A percentile compares a stretch with the other conserved stretches of the same genome.
Evolutionary conservation across 2,329 filamentous ascomycete genomes (phyloP).

Genomic region (Fusarium mexicanum): DNA sequence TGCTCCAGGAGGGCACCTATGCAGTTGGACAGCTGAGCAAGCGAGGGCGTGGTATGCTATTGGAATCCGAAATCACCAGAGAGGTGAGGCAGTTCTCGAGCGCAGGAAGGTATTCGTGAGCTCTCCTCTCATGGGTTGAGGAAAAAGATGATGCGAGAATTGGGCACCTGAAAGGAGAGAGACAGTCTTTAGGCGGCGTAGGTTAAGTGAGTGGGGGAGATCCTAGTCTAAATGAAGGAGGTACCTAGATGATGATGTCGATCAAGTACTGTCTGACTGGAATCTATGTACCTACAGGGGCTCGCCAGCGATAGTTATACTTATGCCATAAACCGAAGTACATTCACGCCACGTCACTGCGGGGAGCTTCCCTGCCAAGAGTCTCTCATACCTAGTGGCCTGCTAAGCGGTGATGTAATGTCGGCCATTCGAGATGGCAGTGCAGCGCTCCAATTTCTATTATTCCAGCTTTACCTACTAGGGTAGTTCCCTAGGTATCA

Average conservation of each 20-base stretch:
- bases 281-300: not conserved
- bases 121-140: slow-evolving; percentile 14
- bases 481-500: not conserved
- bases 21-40: not conserved
- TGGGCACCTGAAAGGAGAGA: slow-evolving; percentile 37
- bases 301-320: not conserved
- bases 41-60: not conserved
- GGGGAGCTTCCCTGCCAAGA: slow-evolving; percentile 30
- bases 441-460: slow-evolving; percentile 13
- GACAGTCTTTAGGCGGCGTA: slow-evolving; percentile 26
- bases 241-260: slow-evolving; percentile 14
- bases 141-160: slow-evolving; percentile 41
- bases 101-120: not conserved
- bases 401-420: slow-evolving; percentile 35
- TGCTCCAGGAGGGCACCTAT: slow-evolving; percentile 13
- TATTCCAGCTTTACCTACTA: not conserved
- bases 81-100: not conserved
- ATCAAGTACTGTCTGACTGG: slow-evolving; percentile 8
- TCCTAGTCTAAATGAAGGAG: slow-evolving; percentile 10
- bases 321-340: not conserved
- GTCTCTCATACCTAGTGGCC: not conserved
- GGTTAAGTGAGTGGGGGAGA: slow-evolving; percentile 18
- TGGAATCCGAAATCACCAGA: not conserved
- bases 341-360: slow-evolving; percentile 21
- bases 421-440: slow-evolving; percentile 22